These are phyloP conservation scores for Osmanthus fragrans DNA, from an alignment of 257 asterid genomes.

Conservation along the genomic window DNA sequence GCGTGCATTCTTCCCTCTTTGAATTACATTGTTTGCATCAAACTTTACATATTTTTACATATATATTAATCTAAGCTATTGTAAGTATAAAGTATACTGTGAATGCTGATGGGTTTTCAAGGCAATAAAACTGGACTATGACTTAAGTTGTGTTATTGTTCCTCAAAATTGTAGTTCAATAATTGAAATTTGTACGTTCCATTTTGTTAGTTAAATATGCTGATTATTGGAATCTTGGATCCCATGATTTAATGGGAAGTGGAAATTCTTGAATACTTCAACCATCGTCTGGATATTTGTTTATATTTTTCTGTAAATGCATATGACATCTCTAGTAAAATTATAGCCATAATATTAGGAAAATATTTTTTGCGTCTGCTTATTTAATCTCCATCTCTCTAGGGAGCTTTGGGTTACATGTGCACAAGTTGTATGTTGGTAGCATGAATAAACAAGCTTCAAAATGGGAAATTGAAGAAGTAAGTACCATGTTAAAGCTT, in stretches of 20 bases:
- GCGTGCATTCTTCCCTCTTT: background rate
- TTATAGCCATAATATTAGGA: background rate
- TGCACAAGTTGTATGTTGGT: slow-evolving; percentile 77
- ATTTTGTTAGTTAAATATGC: background rate
- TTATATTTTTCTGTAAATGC: background rate
- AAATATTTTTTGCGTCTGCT: background rate
- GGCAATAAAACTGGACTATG: background rate
- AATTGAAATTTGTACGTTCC: background rate
- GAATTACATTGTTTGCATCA: background rate
- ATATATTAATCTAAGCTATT: background rate
- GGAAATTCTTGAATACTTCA: background rate
- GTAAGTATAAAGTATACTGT: background rate
- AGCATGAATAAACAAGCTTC: slow-evolving; percentile 68
- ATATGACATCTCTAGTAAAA: background rate
- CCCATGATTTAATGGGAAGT: slow-evolving; percentile 9
- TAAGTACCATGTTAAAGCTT: slow-evolving; percentile 33
- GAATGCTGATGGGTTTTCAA: slow-evolving; percentile 1
- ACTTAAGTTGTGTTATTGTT: background rate
- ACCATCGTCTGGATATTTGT: background rate
- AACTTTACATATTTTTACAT: background rate
- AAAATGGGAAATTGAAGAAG: slow-evolving; percentile 74
- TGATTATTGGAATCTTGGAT: slow-evolving; percentile 1
- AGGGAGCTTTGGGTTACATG: slow-evolving; percentile 52
- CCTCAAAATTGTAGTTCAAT: background rate
- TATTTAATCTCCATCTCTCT: slow-evolving; percentile 27